Evolutionary conservation across 1,284 basidiomycete genomes (phyloP).

Genomic region (Mycosarcoma maydis): DNA sequence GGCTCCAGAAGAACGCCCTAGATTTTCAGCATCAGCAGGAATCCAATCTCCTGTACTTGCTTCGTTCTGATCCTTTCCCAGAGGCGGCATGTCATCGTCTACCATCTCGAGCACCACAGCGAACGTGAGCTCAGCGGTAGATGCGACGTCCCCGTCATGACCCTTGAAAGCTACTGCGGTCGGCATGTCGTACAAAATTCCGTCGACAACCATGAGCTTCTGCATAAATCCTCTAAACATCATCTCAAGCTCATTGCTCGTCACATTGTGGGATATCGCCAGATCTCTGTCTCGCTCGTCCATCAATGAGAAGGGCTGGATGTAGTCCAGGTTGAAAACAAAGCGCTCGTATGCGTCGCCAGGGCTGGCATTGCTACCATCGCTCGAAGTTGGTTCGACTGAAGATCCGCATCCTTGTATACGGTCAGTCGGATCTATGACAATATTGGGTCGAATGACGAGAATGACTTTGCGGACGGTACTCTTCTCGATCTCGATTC

Average conservation of each 20-base stretch:
- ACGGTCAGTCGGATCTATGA: conserved; percentile 5
- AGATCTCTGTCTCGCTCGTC: conserved; percentile 72
- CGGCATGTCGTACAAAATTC: conserved; percentile 71
- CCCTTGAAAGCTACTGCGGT: conserved; percentile 2
- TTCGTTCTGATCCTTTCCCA: conserved; percentile 18
- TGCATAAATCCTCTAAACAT: conserved; percentile 86
- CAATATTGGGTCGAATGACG: conserved; percentile 23
- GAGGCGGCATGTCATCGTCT: conserved; percentile 70
- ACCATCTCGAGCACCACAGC: conserved; percentile 82
- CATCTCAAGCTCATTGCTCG: conserved; percentile 74
- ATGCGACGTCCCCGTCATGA: conserved; percentile 5
- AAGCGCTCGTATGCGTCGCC: conserved; percentile 73
- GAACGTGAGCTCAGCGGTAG: conserved; percentile 79
- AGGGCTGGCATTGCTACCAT: neutral
- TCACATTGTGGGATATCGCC: conserved; percentile 76
- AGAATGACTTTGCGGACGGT: conserved; percentile 16
- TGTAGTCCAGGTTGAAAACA: conserved; percentile 72
- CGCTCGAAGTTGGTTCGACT: neutral
- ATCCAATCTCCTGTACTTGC: conserved; percentile 45
- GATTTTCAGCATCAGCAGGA: conserved; percentile 28
- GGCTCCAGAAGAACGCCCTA: conserved; percentile 14
- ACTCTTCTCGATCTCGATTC: conserved; percentile 74
- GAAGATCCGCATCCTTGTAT: conserved; percentile 13
- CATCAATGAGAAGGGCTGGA: conserved; percentile 78
- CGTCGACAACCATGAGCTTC: conserved; percentile 82